Conservation (phyloP, 2,329 filamentous ascomycete species). For the Epichloe brachyelytri region DNA sequence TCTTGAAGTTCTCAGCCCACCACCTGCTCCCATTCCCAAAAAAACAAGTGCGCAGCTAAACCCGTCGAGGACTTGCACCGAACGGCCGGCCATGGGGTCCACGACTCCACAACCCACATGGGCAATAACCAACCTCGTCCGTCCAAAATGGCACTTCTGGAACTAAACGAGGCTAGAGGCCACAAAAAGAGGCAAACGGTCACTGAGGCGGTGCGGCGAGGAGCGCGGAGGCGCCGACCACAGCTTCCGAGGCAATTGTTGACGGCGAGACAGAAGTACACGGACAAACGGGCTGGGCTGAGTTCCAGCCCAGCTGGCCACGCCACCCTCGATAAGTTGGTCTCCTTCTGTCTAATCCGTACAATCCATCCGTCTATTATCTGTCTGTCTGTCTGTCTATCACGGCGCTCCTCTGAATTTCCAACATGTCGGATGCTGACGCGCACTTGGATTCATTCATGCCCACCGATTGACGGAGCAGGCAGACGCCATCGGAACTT, state of each 20-base stretch:
- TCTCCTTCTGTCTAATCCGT: not conserved
- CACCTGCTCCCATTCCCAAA: too few species aligned
- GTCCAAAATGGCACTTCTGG: not conserved
- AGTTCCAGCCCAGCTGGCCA: too few species aligned
- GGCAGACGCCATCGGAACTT: not conserved
- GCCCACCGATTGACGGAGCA: not conserved
- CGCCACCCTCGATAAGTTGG: not conserved
- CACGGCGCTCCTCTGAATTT: too few species aligned
- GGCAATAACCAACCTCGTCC: conserved; percentile 1
- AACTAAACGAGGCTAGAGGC: not conserved
- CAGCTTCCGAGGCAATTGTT: not conserved
- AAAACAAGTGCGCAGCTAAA: not conserved
- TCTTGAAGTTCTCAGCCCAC: too few species aligned
- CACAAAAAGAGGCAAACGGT: not conserved
- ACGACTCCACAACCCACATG: not conserved
- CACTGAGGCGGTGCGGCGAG: not conserved
- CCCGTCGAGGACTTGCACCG: not conserved
- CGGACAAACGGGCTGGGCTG: too few species aligned
- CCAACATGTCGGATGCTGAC: not conserved
- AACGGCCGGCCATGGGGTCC: not conserved
- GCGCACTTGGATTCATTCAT: not conserved
- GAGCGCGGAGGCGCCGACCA: not conserved
- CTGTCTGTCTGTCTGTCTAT: too few species aligned
- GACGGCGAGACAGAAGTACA: too few species aligned
- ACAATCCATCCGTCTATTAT: too few species aligned